Evolutionary conservation across 495 filamentous ascomycete genomes (phyloP).

Genomic region (Penicillium maclennaniae): DNA sequence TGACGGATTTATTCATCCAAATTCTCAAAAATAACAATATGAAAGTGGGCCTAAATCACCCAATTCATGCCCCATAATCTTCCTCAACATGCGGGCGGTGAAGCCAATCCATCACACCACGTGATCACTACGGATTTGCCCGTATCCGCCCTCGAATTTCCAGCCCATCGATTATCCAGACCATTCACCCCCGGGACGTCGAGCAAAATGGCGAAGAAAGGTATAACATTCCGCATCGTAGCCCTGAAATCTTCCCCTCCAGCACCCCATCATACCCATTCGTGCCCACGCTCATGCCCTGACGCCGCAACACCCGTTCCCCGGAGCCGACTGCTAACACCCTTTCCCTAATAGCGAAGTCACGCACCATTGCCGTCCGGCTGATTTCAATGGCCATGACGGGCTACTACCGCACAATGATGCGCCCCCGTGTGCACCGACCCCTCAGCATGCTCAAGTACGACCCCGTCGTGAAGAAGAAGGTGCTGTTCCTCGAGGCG

Average conservation of each 20-base stretch:
- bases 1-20: too few relatives aligned
- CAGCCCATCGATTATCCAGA: slow-evolving; percentile 9
- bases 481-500: slow-evolving; percentile 90
- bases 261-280: not conserved
- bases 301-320: not conserved
- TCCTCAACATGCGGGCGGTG: not conserved
- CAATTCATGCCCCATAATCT: too few relatives aligned
- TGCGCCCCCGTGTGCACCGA: slow-evolving; percentile 72
- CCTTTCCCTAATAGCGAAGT: slow-evolving; percentile 62
- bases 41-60: too few relatives aligned
- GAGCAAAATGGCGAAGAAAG: slow-evolving; percentile 35
- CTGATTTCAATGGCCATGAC: slow-evolving; percentile 98
- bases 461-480: slow-evolving; percentile 94
- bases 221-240: slow-evolving; percentile 6
- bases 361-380: slow-evolving; percentile 86
- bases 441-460: slow-evolving; percentile 98
- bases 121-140: slow-evolving; percentile 13
- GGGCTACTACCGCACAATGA: slow-evolving; percentile 88
- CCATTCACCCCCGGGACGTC: slow-evolving; percentile 14
- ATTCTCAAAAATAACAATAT: too few relatives aligned
- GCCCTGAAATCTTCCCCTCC: not conserved
- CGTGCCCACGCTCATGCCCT: not conserved
- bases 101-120: slow-evolving; percentile 11
- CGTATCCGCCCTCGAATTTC: slow-evolving; percentile 14
- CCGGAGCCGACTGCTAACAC: slow-evolving; percentile 8